phyloP scores from a whole-genome alignment of 1,284 basidiomycete genomes.

The Clitocybe nebularis region DNA sequence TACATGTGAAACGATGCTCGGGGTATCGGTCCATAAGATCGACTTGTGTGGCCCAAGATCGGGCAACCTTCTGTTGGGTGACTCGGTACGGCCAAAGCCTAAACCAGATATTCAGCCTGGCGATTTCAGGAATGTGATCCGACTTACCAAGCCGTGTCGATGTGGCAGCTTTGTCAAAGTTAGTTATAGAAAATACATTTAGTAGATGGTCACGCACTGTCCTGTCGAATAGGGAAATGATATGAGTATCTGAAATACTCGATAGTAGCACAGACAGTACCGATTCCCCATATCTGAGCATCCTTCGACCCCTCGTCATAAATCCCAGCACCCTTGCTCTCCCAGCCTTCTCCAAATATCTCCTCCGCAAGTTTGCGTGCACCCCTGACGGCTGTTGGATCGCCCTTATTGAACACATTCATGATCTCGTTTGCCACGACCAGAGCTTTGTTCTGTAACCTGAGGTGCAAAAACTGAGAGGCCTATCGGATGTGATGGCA shows the following conservation, averaged over 20 bases:
- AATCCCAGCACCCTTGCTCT: conserved; percentile 59
- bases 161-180: conserved; percentile 48
- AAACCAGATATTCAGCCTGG: conserved; percentile 15
- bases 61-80: conserved; percentile 94
- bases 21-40: conserved; percentile 96
- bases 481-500: not conserved
- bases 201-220: conserved; percentile 26
- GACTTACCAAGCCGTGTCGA: conserved; percentile 70
- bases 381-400: conserved; percentile 53
- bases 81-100: conserved; percentile 92
- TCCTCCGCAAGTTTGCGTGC: conserved; percentile 76
- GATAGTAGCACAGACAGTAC: conserved; percentile 23
- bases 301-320: conserved; percentile 60
- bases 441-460: conserved; percentile 80
- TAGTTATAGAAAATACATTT: not conserved
- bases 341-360: conserved; percentile 86
- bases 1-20: conserved; percentile 92
- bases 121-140: not conserved
- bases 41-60: conserved; percentile 92
- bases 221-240: conserved; percentile 15
- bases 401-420: conserved; percentile 73
- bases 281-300: conserved; percentile 69
- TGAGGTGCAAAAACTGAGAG: conserved; percentile 14
- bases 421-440: conserved; percentile 89
- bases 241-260: not conserved